A percentile compares a stretch with the other conserved stretches of the same genome.
These are phyloP conservation scores for Russula sp. DNA, from an alignment of 768 basidiomycete species.

Conservation along the genomic window DNA sequence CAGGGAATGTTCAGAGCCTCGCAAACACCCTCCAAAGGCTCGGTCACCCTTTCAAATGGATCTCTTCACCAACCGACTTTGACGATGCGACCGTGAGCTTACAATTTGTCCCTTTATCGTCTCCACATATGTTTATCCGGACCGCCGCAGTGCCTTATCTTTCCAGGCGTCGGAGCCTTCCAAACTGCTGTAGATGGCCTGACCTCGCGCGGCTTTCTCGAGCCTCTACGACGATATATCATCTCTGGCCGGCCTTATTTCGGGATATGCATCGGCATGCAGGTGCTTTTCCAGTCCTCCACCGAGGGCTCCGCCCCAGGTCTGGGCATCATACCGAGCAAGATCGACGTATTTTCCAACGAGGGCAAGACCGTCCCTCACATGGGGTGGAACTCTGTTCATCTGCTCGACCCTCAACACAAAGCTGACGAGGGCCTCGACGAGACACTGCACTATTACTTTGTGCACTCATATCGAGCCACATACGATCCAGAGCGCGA, in stretches of 20 bases:
- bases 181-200: constrained; percentile 81
- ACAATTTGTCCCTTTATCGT: constrained; percentile 5
- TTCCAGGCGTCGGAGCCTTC: constrained; percentile 96
- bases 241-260: constrained; percentile 88
- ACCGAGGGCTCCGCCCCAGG: constrained; percentile 64
- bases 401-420: constrained; percentile 44
- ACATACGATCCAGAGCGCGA: constrained; percentile 55
- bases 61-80: constrained; percentile 75
- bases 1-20: constrained; percentile 89
- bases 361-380: constrained; percentile 87
- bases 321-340: constrained; percentile 77
- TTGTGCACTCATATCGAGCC: constrained; percentile 93
- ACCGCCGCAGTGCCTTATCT: constrained; percentile 74
- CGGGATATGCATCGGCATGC: constrained; percentile 98
- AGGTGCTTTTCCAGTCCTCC: constrained; percentile 87
- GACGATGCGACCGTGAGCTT: constrained; percentile 78
- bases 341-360: constrained; percentile 68
- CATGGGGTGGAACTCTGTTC: constrained; percentile 93
- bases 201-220: constrained; percentile 60
- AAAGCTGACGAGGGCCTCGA: constrained; percentile 43
- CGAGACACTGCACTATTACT: constrained; percentile 77
- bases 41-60: constrained; percentile 87
- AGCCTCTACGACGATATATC: constrained; percentile 79
- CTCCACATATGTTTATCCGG: constrained; percentile 19
- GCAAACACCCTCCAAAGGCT: constrained; percentile 85